A percentile compares a stretch with the other conserved stretches of the same genome.
Conservation (phyloP, 495 filamentous ascomycete species). For the Penicillium cinerascens region DNA sequence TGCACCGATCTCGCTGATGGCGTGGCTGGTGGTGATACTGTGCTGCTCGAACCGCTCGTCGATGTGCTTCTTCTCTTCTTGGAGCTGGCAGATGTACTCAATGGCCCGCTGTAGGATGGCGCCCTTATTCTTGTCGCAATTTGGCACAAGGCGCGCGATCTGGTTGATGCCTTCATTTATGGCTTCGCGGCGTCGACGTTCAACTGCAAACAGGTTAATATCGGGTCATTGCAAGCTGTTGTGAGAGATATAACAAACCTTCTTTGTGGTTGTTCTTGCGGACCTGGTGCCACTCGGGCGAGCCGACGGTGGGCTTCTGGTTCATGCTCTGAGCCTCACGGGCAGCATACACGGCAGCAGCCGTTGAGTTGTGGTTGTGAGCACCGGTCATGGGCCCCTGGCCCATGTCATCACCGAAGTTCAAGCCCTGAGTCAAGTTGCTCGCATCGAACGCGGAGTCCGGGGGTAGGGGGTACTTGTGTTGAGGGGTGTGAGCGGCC, state of each 20-base stretch:
- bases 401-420: conserved; percentile 46
- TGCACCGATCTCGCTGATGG: conserved; percentile 81
- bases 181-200: conserved; percentile 93
- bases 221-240: background rate
- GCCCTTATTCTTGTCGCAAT: conserved; percentile 98
- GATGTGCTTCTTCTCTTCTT: conserved; percentile 89
- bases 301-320: conserved; percentile 84
- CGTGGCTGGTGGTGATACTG: conserved; percentile 92
- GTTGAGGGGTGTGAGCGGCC: conserved; percentile 42
- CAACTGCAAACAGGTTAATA: conserved; percentile 55
- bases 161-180: conserved; percentile 99
- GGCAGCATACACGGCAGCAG: conserved; percentile 46
- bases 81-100: conserved; percentile 87
- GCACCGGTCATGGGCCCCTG: conserved; percentile 34
- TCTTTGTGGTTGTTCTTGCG: conserved; percentile 99
- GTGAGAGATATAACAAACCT: conserved; percentile 53
- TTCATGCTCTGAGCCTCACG: conserved; percentile 46
- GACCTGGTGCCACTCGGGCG: conserved; percentile 97
- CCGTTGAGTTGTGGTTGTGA: conserved; percentile 45
- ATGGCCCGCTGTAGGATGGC: conserved; percentile 93
- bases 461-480: conserved; percentile 45
- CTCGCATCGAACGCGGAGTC: conserved; percentile 41
- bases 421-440: conserved; percentile 39
- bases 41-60: conserved; percentile 96
- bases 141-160: conserved; percentile 93